Percentiles rank a stretch among this genome's conserved stretches.
Evolutionary conservation across 805 yeast genomes (phyloP).

Genomic region (Saccharomyces kudriavzevii): DNA sequence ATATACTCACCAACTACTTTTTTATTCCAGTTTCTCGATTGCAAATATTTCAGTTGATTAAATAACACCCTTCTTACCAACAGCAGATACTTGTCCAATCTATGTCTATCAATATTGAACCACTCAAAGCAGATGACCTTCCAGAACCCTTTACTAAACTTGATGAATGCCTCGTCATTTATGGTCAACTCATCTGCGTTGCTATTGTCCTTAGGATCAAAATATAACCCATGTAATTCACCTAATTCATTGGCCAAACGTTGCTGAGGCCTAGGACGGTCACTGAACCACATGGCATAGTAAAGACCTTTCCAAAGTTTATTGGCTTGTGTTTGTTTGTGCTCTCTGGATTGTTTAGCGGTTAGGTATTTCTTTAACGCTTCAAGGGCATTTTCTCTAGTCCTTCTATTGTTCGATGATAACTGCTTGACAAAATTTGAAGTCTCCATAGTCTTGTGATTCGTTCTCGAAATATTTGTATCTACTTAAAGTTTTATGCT

Average conservation of each 20-base stretch:
- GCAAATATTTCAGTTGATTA: constrained; percentile 53
- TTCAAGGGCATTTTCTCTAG: constrained; percentile 66
- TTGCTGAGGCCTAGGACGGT: constrained; percentile 88
- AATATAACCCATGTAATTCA: constrained; percentile 28
- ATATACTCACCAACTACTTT: constrained; percentile 40
- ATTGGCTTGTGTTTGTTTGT: constrained; percentile 49
- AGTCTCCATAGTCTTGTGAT: constrained; percentile 27
- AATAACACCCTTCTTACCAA: constrained; percentile 69
- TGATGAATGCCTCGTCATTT: constrained; percentile 33
- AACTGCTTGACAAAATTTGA: constrained; percentile 63
- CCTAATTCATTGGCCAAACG: constrained; percentile 69
- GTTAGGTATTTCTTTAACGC: constrained; percentile 53
- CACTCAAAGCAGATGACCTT: constrained; percentile 69
- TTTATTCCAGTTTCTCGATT: constrained; percentile 46
- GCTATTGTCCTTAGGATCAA: constrained; percentile 24
- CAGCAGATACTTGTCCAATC: constrained; percentile 80
- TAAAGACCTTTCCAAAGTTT: constrained; percentile 96
- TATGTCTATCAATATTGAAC: constrained; percentile 70
- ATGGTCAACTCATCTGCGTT: constrained; percentile 8
- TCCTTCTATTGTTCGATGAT: constrained; percentile 70
- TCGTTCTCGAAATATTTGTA: neutral
- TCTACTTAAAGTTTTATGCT: neutral
- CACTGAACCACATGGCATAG: constrained; percentile 94
- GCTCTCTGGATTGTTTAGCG: constrained; percentile 35
- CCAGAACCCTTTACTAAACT: constrained; percentile 76